Conservation (phyloP, 2,329 filamentous ascomycete genomes). For the Colletotrichum chlorophyti region DNA sequence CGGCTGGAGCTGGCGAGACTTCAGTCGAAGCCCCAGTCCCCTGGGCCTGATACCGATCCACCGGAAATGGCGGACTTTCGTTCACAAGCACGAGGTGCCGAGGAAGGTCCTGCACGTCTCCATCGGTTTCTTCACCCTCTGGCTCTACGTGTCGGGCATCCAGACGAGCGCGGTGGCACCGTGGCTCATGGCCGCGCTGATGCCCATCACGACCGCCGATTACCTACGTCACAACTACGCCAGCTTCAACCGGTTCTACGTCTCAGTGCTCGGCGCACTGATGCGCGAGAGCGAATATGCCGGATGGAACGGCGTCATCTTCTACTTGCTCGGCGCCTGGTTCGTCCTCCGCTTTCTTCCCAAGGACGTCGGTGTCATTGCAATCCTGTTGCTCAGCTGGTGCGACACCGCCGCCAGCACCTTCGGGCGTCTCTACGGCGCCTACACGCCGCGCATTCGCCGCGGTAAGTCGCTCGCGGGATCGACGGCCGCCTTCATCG, state of each 20-base stretch:
- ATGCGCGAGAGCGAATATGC: conserved; percentile 97
- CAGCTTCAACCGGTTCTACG: conserved; percentile 86
- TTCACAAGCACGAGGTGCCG: conserved; percentile 96
- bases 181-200: conserved; percentile 78
- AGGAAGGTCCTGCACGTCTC: conserved; percentile 93
- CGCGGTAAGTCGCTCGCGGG: conserved; percentile 92
- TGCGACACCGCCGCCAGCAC: conserved; percentile 97
- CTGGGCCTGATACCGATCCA: conserved; percentile 96
- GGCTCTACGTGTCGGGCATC: conserved; percentile 81
- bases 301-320: conserved; percentile 96
- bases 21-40: conserved; percentile 91
- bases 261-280: conserved; percentile 81
- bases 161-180: conserved; percentile 83
- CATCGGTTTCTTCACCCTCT: conserved; percentile 92
- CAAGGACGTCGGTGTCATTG: conserved; percentile 91
- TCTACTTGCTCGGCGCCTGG: conserved; percentile 92
- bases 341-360: conserved; percentile 85
- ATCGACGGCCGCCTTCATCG: conserved; percentile 80
- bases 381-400: conserved; percentile 91
- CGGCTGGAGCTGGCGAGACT: conserved; percentile 82
- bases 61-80: conserved; percentile 86
- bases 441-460: conserved; percentile 85
- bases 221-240: conserved; percentile 83
- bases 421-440: conserved; percentile 87
- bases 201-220: conserved; percentile 86